phyloP scores from a whole-genome alignment of 768 basidiomycete genomes.

The Xerocomus spinulosus region DNA sequence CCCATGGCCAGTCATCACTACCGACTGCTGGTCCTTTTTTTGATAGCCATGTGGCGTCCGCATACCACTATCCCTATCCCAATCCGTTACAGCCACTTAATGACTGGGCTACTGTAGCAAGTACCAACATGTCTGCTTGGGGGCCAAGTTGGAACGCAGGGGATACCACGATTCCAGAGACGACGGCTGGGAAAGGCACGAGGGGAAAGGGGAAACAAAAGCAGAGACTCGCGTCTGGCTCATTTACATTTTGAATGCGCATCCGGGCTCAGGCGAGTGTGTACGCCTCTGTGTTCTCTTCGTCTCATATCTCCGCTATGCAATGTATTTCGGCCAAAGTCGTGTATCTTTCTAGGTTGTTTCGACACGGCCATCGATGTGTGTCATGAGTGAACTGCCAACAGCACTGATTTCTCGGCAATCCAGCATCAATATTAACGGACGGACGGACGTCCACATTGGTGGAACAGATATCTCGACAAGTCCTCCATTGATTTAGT shows the following conservation, averaged over 20 bases:
- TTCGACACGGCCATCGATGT: no score
- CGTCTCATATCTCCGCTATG: no score
- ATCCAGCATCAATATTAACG: no score
- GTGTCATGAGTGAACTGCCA: no score
- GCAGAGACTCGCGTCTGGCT: conserved; percentile 40
- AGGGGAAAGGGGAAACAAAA: conserved; percentile 82
- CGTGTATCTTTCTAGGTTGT: no score
- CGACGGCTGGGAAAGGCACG: conserved; percentile 44
- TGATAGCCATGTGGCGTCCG: not conserved
- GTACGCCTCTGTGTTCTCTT: no score
- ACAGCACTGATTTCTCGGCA: no score
- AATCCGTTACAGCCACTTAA: not conserved
- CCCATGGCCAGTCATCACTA: not conserved
- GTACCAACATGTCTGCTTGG: conserved; percentile 26
- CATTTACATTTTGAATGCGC: not conserved
- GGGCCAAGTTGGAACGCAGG: not conserved
- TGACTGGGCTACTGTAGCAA: not conserved
- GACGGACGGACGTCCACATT: no score
- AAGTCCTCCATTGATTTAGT: no score
- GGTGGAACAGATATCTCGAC: no score
- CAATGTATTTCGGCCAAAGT: no score
- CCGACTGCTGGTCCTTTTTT: not conserved
- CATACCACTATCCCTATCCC: not conserved
- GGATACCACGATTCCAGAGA: not conserved
- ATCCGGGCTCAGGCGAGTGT: no score